Base-by-base conservation (phyloP, 306 rosid species). In the Prunus armeniaca region DNA sequence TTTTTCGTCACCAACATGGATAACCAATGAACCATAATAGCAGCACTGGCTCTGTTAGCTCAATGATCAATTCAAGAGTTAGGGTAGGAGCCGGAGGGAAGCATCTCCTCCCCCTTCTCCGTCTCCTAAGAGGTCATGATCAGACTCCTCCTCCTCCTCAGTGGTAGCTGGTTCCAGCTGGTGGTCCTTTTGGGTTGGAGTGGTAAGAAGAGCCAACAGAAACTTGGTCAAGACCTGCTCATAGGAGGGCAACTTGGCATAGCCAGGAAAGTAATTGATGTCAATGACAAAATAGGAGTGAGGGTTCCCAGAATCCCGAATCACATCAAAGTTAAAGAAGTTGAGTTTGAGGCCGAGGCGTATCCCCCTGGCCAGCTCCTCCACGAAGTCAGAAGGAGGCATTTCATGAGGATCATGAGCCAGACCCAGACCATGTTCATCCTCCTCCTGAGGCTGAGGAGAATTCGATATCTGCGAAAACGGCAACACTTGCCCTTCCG, bases 181-280 rank as follows among this genome's bases (percentile, higher is more conserved):
- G 30, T 2, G 27, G 6, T 20, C 32, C 14, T 30, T 62, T 28
- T 62, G 22, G 67, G 67, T 2, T 27, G 43, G 34, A 15, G 20
- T 27, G 15, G 13, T 6, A 5, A 84, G 51, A 68, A 79, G 2
- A 22, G 77, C 82, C 83, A 78, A 60, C 79, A 89, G 81, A 75
- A 89, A 91, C 65, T 83, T 45, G 1, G 89, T 88, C 69, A 91
- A 41, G 58, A 88, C 73, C 0, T 64, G 15, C 56, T 88, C 91
- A 61, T 71, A 91, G 68, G 57, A 47, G 4, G 94, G 91, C 71
- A 86, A 45, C 68, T 91, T 91, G 2, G 83, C 88, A 63, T 78
- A 91, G n/a, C 97, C 95, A 1, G 95, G 95, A 72, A 89, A 89
- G 82, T 91, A 91, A 65, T 91, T 91, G 82, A 91, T 85, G 76